Evolutionary conservation across 768 basidiomycete species (phyloP).

Genomic region (Mycena polygramma): DNA sequence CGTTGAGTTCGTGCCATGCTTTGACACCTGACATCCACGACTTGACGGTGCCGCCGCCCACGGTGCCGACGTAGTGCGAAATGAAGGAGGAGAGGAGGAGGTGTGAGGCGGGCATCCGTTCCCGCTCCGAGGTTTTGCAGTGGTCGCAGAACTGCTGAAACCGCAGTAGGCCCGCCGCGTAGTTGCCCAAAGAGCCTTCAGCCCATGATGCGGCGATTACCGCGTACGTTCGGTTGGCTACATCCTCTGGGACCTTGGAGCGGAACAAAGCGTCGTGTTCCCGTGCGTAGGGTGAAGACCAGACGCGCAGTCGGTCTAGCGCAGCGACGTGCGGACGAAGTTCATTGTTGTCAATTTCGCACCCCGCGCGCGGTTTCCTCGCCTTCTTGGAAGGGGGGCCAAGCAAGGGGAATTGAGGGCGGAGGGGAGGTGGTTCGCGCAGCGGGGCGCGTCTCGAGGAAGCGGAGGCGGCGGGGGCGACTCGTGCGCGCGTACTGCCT

Average conservation of each 20-base stretch:
- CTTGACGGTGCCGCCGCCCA: conserved; percentile 41
- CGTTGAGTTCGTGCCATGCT: conserved; percentile 52
- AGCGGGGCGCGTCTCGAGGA: too few relatives aligned
- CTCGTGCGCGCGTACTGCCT: too few relatives aligned
- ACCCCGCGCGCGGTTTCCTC: neutral
- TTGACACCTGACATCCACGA: conserved; percentile 51
- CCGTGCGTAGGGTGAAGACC: too few relatives aligned
- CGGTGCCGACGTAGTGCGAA: conserved; percentile 23
- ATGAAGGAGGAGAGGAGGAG: conserved; percentile 48
- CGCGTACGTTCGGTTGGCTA: conserved; percentile 7
- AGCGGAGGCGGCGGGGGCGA: too few relatives aligned
- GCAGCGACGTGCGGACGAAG: conserved; percentile 39
- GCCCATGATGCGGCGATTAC: too few relatives aligned
- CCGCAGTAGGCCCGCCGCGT: conserved; percentile 34
- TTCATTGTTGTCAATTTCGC: neutral
- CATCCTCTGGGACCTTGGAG: conserved; percentile 28
- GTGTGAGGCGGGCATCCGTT: conserved; percentile 49
- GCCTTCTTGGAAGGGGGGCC: neutral
- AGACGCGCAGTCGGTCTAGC: conserved; percentile 8
- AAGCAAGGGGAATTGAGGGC: too few relatives aligned
- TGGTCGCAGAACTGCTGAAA: conserved; percentile 56
- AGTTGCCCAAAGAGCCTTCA: too few relatives aligned
- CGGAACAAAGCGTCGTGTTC: neutral
- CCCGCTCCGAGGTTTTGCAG: conserved; percentile 41
- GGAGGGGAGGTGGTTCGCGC: too few relatives aligned